These are phyloP conservation scores for Penicillium sp. DNA, from an alignment of 2,329 filamentous ascomycete genomes.

Conservation along the genomic window DNA sequence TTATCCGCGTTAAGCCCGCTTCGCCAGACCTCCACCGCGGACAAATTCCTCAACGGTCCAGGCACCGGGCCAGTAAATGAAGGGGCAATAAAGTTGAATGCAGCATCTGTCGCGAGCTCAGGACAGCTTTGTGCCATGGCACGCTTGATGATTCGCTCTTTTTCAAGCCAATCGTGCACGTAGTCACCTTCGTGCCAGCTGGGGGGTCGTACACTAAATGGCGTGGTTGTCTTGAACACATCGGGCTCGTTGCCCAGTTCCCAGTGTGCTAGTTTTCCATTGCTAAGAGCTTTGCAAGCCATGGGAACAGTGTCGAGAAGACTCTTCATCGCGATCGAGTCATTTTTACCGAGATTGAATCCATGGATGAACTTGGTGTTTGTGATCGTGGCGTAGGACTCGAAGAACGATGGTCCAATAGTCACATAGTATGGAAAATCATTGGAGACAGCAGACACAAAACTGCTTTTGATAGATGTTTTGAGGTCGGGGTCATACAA, in stretches of 20 bases:
- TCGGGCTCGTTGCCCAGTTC: slow-evolving; percentile 63
- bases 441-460: slow-evolving; percentile 45
- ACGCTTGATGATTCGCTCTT: slow-evolving; percentile 46
- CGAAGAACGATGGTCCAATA: slow-evolving; percentile 58
- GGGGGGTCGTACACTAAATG: slow-evolving; percentile 48
- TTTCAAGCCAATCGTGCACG: slow-evolving; percentile 54
- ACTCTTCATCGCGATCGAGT: slow-evolving; percentile 47
- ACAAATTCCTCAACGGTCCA: too few species aligned
- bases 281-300: slow-evolving; percentile 52
- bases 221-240: slow-evolving; percentile 50
- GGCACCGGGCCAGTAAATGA: slow-evolving; percentile 57
- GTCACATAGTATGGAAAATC: slow-evolving; percentile 58
- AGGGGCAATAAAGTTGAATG: slow-evolving; percentile 52
- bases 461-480: slow-evolving; percentile 49
- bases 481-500: slow-evolving; percentile 53
- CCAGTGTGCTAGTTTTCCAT: slow-evolving; percentile 51
- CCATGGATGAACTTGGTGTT: slow-evolving; percentile 55
- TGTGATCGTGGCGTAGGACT: slow-evolving; percentile 56
- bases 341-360: slow-evolving; percentile 55
- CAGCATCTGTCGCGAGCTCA: slow-evolving; percentile 38
- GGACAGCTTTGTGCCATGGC: slow-evolving; percentile 49
- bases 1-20: slow-evolving; percentile 48
- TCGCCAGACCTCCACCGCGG: slow-evolving; percentile 48
- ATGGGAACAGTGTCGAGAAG: slow-evolving; percentile 52
- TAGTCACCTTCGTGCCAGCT: slow-evolving; percentile 53